These are phyloP conservation scores for Diaporthe sp. DNA, from an alignment of 2,329 filamentous ascomycete genomes.

Conservation along the genomic window DNA sequence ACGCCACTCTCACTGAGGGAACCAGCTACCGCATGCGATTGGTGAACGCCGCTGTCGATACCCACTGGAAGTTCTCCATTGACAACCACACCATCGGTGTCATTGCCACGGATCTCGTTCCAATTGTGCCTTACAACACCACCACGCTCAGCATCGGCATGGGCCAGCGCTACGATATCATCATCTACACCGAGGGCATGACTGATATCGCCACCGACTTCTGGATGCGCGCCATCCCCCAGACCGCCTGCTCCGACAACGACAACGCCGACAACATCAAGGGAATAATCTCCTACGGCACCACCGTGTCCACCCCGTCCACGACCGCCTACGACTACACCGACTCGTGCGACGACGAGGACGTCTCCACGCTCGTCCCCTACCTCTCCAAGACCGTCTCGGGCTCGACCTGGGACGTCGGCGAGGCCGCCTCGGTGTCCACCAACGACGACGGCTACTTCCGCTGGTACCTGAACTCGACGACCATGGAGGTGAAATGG, in stretches of 20 bases:
- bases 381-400: constrained; percentile 52
- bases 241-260: constrained; percentile 58
- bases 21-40: constrained; percentile 53
- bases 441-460: constrained; percentile 53
- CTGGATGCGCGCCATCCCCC: constrained; percentile 63
- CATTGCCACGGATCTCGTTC: constrained; percentile 63
- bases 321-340: constrained; percentile 37
- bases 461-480: constrained; percentile 64
- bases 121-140: constrained; percentile 62
- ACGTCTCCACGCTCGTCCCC: constrained; percentile 51
- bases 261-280: constrained; percentile 58
- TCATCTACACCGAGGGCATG: constrained; percentile 55
- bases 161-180: constrained; percentile 63
- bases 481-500: constrained; percentile 62
- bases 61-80: constrained; percentile 51
- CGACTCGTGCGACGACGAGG: constrained; percentile 54
- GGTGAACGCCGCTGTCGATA: constrained; percentile 37
- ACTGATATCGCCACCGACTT: constrained; percentile 53
- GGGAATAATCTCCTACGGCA: constrained; percentile 63
- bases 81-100: constrained; percentile 63
- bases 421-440: constrained; percentile 48
- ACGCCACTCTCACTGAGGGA: constrained; percentile 56
- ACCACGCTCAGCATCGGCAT: constrained; percentile 63
- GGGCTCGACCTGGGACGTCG: constrained; percentile 46
- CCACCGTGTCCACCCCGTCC: constrained; percentile 43